Percentiles rank a stretch among this genome's conserved stretches.
Evolutionary conservation across 1,284 basidiomycete genomes (phyloP).

Genomic region (Trichosporon inkin): DNA sequence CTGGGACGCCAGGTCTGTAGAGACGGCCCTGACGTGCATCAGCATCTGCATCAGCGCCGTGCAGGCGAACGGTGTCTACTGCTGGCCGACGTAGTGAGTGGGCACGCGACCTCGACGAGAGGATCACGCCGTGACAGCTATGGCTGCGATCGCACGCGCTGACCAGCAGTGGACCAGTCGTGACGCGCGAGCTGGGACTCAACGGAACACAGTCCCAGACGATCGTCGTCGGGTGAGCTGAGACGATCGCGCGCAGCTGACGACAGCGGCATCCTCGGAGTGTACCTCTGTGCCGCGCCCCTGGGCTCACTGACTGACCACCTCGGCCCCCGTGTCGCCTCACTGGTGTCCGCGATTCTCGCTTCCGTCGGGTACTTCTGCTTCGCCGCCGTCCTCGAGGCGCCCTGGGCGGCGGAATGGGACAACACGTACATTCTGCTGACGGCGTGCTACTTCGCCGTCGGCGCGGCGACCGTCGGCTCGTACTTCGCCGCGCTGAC

Average conservation of each 20-base stretch:
- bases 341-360: conserved; percentile 40
- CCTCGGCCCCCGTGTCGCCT: conserved; percentile 45
- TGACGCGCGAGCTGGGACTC: conserved; percentile 35
- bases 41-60: conserved; percentile 39
- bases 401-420: neutral
- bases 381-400: conserved; percentile 38
- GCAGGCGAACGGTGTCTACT: conserved; percentile 51
- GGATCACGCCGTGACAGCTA: neutral
- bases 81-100: conserved; percentile 48
- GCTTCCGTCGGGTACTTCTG: conserved; percentile 42
- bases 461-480: conserved; percentile 49
- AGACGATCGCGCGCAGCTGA: neutral
- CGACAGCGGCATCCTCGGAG: conserved; percentile 47
- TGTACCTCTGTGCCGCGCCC: conserved; percentile 49
- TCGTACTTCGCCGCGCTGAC: conserved; percentile 49
- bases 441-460: conserved; percentile 42
- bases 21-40: conserved; percentile 36
- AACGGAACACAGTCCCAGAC: conserved; percentile 43
- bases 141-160: conserved; percentile 1
- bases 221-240: conserved; percentile 46
- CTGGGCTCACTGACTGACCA: conserved; percentile 45
- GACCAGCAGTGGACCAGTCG: conserved; percentile 42
- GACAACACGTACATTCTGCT: conserved; percentile 30
- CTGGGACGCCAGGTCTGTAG: conserved; percentile 26
- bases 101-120: neutral